Conservation (phyloP, 371 early-diverging fungal genomes). For the Syncephalastrum racemosum region DNA sequence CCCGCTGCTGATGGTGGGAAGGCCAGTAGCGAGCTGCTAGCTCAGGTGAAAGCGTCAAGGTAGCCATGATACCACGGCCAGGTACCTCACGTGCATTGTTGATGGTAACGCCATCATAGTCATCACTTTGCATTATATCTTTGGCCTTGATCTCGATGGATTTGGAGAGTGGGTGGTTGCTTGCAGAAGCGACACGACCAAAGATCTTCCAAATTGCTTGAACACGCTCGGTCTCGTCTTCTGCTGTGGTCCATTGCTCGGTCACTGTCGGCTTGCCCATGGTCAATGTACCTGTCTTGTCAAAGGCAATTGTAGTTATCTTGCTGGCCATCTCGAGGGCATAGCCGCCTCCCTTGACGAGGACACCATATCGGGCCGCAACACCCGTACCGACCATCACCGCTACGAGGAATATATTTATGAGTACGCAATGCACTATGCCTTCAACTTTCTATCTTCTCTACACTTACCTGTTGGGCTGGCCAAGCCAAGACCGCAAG, state of each 20-base stretch:
- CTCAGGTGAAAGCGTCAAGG: slow-evolving; percentile 30
- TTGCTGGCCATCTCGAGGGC: slow-evolving; percentile 76
- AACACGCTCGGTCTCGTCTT: slow-evolving; percentile 8
- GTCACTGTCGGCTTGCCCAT: slow-evolving; percentile 61
- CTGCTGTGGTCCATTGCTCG: slow-evolving; percentile 30
- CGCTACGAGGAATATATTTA: slow-evolving; percentile 37
- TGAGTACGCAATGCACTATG: background rate
- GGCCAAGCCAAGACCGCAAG: slow-evolving; percentile 73
- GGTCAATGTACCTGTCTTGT: slow-evolving; percentile 86
- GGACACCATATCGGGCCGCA: slow-evolving; percentile 70
- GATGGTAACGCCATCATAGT: slow-evolving; percentile 42
- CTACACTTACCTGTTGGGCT: slow-evolving; percentile 67
- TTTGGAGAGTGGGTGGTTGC: slow-evolving; percentile 48
- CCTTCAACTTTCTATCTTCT: background rate
- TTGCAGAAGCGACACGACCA: slow-evolving; percentile 43
- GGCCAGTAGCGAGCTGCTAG: slow-evolving; percentile 18
- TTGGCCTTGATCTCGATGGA: slow-evolving; percentile 39
- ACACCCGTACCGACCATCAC: slow-evolving; percentile 91
- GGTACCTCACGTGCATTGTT: slow-evolving; percentile 61
- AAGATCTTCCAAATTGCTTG: slow-evolving; percentile 41
- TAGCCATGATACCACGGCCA: slow-evolving; percentile 67
- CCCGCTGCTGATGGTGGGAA: slow-evolving; percentile 19
- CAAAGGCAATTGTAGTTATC: slow-evolving; percentile 91
- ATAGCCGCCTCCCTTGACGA: slow-evolving; percentile 54
- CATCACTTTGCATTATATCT: slow-evolving; percentile 14